phyloP scores from a whole-genome alignment of 2,329 filamentous ascomycete genomes.

The Dothidotthia symphoricarpi region DNA sequence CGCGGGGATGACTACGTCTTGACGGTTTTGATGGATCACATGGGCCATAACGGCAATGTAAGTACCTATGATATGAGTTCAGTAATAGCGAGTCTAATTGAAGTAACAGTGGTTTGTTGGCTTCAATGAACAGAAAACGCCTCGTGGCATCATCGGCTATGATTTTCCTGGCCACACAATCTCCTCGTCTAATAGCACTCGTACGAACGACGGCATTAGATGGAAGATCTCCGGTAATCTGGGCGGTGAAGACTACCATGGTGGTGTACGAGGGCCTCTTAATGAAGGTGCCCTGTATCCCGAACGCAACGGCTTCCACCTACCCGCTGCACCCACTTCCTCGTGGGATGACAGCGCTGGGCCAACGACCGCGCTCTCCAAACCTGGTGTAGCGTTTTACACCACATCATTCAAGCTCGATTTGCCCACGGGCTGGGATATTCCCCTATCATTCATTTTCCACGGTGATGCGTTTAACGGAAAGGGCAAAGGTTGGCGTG shows the following conservation, averaged over 20 bases:
- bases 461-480: conserved; percentile 40
- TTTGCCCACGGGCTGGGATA: conserved; percentile 56
- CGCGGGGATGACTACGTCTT: conserved; percentile 58
- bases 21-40: conserved; percentile 69
- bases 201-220: conserved; percentile 40
- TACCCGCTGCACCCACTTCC: conserved; percentile 44
- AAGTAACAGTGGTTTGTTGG: conserved; percentile 47
- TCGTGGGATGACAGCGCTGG: conserved; percentile 44
- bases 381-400: conserved; percentile 58
- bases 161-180: conserved; percentile 48
- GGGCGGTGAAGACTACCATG: conserved; percentile 60
- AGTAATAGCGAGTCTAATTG: not conserved
- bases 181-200: conserved; percentile 14
- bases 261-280: conserved; percentile 59
- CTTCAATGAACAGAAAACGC: conserved; percentile 55
- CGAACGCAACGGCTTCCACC: conserved; percentile 62
- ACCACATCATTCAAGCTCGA: conserved; percentile 54
- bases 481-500: conserved; percentile 49
- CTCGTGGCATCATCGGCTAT: conserved; percentile 61
- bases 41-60: conserved; percentile 64
- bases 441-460: conserved; percentile 60
- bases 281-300: conserved; percentile 65
- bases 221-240: conserved; percentile 69
- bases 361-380: conserved; percentile 45
- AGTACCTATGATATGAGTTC: not conserved